Base-by-base conservation (phyloP, 768 basidiomycete genomes). In the Phlebiopsis gigantea region DNA sequence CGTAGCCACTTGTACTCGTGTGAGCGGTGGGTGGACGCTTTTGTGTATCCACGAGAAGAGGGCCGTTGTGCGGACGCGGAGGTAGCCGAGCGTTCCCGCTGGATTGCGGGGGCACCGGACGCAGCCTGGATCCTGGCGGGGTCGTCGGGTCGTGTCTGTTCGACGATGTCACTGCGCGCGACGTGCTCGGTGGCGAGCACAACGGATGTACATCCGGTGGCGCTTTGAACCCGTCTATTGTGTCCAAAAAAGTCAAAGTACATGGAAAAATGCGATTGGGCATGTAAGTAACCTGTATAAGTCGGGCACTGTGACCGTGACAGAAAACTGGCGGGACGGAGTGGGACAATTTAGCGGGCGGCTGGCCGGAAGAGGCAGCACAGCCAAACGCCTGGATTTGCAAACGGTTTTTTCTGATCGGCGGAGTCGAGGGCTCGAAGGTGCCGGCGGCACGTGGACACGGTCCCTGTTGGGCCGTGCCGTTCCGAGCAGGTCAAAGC, bases 331-430 rank as follows among this genome's bases (percentile, higher is more conserved):
- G 28, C 47, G 47, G 50, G 24, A 39, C 50, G 50, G 50, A 41
- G 50, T 51, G 50, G 22, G 50, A 30, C 50, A 41, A 39, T 51
- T 34, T 51, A 31, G 24, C 50, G 34, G 22, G 50, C 30, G 50
- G 17, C 50, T 34, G 12, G 1, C 22, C 15, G 31, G 5, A 41
- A 15, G 10, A 48, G 46, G 47, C 15, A 48, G 50, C 30, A 51
- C 19, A 51, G 50, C 50, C 50, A 41, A 31, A 41, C 22, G 24
- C 50, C 34, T 21, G 50, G 17, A 34, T 31, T 39, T n/a, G 50
- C 30, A 51, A 25, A 31, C 30, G 21, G n/a, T n/a, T n/a, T 21
- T 31, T 51, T 51, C 50, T 51, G 50, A 51, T 51, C 50, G 50
- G 50, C 21, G 47, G 31, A 51, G 50, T 8, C 50, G 31, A 51